Conservation (phyloP, 202 grass and related monocot genomes). For the Carex arenaria region DNA sequence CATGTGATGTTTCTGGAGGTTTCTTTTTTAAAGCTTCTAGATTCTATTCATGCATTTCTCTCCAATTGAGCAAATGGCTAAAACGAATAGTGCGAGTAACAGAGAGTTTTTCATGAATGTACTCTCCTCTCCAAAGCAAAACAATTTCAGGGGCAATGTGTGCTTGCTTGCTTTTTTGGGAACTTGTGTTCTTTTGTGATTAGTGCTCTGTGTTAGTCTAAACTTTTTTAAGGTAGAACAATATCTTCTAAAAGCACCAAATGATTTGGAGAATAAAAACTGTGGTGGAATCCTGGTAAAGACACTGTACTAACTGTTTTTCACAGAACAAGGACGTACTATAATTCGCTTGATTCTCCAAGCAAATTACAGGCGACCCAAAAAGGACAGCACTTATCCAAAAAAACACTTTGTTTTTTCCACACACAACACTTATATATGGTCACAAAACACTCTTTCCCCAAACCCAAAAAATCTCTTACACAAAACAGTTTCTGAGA, state of each 20-base stretch:
- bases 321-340: constrained; percentile 18
- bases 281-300: neutral
- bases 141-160: neutral
- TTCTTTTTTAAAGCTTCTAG: neutral
- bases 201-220: neutral
- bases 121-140: neutral
- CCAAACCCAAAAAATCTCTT: neutral
- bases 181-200: neutral
- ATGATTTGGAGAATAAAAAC: constrained; percentile 7
- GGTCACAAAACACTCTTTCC: neutral
- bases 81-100: neutral
- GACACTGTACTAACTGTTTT: neutral
- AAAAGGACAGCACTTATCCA: neutral
- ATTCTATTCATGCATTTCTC: constrained; percentile 17
- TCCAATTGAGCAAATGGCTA: neutral
- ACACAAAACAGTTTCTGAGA: neutral
- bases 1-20: neutral
- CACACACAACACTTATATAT: neutral
- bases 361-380: neutral
- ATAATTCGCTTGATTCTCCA: constrained; percentile 3
- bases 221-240: neutral
- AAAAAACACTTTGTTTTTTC: neutral
- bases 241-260: neutral
- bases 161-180: neutral
- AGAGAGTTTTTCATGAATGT: constrained; percentile 9